phyloP scores from a whole-genome alignment of 371 early-diverging fungal species.

The Syncephalis fuscata region DNA sequence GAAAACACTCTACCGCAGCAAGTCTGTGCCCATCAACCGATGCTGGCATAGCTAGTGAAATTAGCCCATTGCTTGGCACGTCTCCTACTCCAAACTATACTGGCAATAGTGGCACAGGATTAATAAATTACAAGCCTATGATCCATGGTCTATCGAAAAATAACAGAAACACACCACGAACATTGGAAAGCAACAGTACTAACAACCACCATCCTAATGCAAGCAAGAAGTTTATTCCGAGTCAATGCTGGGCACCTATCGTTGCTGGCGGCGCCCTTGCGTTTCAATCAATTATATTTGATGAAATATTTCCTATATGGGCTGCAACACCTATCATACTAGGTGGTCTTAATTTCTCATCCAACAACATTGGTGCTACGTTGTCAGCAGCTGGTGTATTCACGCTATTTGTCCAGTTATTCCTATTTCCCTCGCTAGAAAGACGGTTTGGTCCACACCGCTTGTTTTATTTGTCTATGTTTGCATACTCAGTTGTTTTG shows the following conservation, averaged over 20 bases:
- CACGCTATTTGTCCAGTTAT: conserved; percentile 32
- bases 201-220: too few species aligned
- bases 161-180: too few species aligned
- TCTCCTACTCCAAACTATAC: too few species aligned
- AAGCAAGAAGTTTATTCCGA: too few species aligned
- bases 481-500: conserved; percentile 21
- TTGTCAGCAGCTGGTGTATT: conserved; percentile 30
- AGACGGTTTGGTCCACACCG: conserved; percentile 21
- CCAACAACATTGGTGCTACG: conserved; percentile 33
- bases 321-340: conserved; percentile 24
- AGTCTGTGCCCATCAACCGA: too few species aligned
- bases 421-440: conserved; percentile 29
- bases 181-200: too few species aligned
- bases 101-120: too few species aligned
- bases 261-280: conserved; percentile 18
- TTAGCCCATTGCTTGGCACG: too few species aligned
- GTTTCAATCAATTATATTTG: conserved; percentile 51
- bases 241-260: not conserved
- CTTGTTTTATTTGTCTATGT: conserved; percentile 26
- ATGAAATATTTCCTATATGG: conserved; percentile 55
- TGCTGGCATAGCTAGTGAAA: too few species aligned
- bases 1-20: too few species aligned
- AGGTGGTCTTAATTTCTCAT: conserved; percentile 43
- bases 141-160: too few species aligned
- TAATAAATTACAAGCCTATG: too few species aligned